A percentile compares a stretch with the other conserved stretches of the same genome.
Evolutionary conservation across 2,329 filamentous ascomycete species (phyloP).

Genomic region (Proliferodiscus dingleyae): DNA sequence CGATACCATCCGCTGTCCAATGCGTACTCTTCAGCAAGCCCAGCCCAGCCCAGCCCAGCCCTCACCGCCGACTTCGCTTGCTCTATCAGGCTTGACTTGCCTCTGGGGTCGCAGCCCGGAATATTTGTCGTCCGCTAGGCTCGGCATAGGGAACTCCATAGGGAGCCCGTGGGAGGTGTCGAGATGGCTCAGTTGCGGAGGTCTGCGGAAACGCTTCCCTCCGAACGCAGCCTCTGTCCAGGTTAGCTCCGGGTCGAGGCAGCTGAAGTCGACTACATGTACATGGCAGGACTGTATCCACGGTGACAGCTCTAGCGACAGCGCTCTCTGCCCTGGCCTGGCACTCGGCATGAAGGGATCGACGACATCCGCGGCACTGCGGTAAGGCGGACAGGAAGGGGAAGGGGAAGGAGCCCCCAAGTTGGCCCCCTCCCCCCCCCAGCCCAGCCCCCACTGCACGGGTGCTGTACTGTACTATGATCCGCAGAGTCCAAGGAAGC

Average conservation of each 20-base stretch:
- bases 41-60: no score
- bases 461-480: background rate
- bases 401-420: no score
- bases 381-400: constrained; percentile 9
- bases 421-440: constrained; percentile 1
- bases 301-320: background rate
- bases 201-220: no score
- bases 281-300: no score
- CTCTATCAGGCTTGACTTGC: constrained; percentile 1
- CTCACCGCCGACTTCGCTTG: constrained; percentile 15
- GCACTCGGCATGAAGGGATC: constrained; percentile 13
- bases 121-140: background rate
- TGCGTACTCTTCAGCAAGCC: no score
- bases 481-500: constrained; percentile 8
- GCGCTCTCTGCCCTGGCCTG: constrained; percentile 1
- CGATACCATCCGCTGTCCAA: no score
- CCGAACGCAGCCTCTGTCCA: no score
- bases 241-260: no score
- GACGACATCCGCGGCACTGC: constrained; percentile 9
- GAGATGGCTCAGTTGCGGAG: no score
- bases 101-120: background rate
- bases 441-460: background rate
- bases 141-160: background rate
- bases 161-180: no score
- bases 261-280: no score